Percentiles rank a stretch among this genome's conserved stretches.
Evolutionary conservation across 805 yeast species (phyloP).

Genomic region (Suhomyces prunicola): DNA sequence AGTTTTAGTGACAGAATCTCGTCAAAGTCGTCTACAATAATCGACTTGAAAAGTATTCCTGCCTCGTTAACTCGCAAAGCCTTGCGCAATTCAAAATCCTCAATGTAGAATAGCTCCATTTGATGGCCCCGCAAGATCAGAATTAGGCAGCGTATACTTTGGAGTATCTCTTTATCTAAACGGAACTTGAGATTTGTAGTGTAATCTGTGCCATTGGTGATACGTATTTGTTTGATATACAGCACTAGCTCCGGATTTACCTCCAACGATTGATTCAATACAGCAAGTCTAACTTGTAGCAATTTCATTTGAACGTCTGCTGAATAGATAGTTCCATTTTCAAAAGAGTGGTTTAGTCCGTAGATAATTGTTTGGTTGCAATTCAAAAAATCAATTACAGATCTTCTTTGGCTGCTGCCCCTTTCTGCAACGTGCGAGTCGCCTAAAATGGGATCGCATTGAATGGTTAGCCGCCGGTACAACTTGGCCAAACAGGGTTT

Average conservation of each 20-base stretch:
- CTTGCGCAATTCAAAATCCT: constrained; percentile 12
- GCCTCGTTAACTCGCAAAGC: constrained; percentile 5
- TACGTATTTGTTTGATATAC: constrained; percentile 30
- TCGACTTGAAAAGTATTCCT: constrained; percentile 11
- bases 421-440: constrained; percentile 2
- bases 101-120: constrained; percentile 17
- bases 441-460: constrained; percentile 15
- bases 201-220: constrained; percentile 20
- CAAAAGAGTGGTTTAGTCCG: constrained; percentile 17
- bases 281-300: constrained; percentile 37
- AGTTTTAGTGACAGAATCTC: neutral
- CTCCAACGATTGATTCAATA: constrained; percentile 35
- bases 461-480: constrained; percentile 24
- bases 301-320: constrained; percentile 20
- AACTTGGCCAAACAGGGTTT: constrained; percentile 28
- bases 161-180: constrained; percentile 1
- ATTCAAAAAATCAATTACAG: constrained; percentile 21
- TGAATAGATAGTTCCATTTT: constrained; percentile 8
- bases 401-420: neutral
- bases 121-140: neutral
- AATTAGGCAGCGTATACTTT: constrained; percentile 1
- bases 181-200: neutral
- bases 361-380: constrained; percentile 21
- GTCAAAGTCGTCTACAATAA: constrained; percentile 16
- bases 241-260: constrained; percentile 32